Evolutionary conservation across 140 eudicot species (phyloP), one percentile per base, ranked within the genome.

Genomic region (Anethum foeniculum): DNA sequence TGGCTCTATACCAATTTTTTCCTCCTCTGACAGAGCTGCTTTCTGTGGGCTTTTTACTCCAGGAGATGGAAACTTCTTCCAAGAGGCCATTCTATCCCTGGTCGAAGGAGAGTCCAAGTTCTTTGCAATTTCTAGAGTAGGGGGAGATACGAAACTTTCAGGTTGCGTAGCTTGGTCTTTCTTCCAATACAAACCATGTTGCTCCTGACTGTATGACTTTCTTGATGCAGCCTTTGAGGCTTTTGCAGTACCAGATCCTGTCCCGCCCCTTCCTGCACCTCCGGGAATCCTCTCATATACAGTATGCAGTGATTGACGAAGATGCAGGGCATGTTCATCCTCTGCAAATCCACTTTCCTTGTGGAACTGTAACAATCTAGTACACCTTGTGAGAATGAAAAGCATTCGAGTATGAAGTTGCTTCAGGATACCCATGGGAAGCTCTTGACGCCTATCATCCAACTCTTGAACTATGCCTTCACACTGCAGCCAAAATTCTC

Each of bases 371-470:
- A 94, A 72, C 84, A 94, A 82, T 44, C 98, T 87, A 5, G 98
- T 94, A 77, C 98, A 94, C 85, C 98, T 84, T 10, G 98, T 94
- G 77, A 94, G 98, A 78, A 94, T 94, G 85, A 94, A 94, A 81
- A 94, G 98, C 98, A 94, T 94, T 67, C 98, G 93, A 49, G 98
- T 94, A 80, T 94, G 98, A 54, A 94, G 97, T 86, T 92, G 96
- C 89, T 92, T 94, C 78, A 94, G 82, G 81, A 84, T 90, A 67
- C 98, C 98, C 91, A 85, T 88, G 21, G 97, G 96, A 64, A 94
- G 91, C 81, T 94, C 98, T 83, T 94, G 98, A 69, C 98, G 98
- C 75, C 87, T 88, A 78, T 94, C 98, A 80, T 94, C 97, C 83
- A 94, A 81, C 46, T 94, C 98, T 83, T 94, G 98, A 87, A 94